Percentiles rank a stretch among this genome's conserved stretches.
Conservation (phyloP, 176 grass and related monocot species). For the Cenchrus americanus region DNA sequence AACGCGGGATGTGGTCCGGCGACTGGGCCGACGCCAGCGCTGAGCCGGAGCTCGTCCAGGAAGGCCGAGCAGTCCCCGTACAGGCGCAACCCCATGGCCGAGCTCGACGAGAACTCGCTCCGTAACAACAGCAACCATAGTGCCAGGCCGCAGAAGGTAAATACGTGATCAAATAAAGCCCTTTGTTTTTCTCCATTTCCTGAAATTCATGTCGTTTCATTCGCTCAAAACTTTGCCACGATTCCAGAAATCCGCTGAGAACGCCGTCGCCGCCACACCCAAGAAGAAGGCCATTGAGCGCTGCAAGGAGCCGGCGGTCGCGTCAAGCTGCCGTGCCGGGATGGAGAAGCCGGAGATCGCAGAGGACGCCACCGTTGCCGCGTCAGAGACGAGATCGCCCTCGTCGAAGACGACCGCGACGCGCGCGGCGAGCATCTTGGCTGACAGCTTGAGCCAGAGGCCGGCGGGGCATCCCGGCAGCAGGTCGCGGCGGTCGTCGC, state of each 20-base stretch:
- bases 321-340: background rate
- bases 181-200: background rate
- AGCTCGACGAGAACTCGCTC: constrained; percentile 72
- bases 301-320: background rate
- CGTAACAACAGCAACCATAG: constrained; percentile 32
- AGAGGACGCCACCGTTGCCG: constrained; percentile 3
- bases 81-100: constrained; percentile 78
- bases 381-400: constrained; percentile 21
- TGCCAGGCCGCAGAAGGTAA: constrained; percentile 61
- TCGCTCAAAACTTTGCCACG: background rate
- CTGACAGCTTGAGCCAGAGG: constrained; percentile 49
- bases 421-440: constrained; percentile 25
- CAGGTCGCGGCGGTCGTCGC: constrained; percentile 63
- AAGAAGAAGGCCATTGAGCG: constrained; percentile 31
- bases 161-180: background rate
- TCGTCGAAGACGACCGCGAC: constrained; percentile 50
- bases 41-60: constrained; percentile 86
- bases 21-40: constrained; percentile 40
- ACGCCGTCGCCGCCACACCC: background rate
- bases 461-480: constrained; percentile 31
- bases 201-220: background rate
- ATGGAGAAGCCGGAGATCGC: constrained; percentile 12
- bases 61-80: constrained; percentile 77
- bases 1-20: background rate
- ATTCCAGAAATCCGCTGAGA: constrained; percentile 36